These are phyloP conservation scores for Malassezia cuniculi DNA, from an alignment of 1,284 basidiomycete genomes.

Conservation along the genomic window DNA sequence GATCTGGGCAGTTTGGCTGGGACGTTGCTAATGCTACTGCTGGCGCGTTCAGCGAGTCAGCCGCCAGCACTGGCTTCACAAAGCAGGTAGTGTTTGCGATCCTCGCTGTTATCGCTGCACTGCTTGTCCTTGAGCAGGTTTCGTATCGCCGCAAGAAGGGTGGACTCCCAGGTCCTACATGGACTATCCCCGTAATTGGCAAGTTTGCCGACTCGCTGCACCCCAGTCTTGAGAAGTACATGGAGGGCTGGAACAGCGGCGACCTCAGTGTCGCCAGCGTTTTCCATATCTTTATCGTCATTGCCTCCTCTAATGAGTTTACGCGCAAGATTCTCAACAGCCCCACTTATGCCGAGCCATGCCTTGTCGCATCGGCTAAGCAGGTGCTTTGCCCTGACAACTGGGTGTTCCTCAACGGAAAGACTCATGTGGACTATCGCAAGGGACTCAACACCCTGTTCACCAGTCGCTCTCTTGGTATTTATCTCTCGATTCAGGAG, in stretches of 20 bases:
- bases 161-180: constrained; percentile 34
- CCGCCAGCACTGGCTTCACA: no score
- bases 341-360: constrained; percentile 52
- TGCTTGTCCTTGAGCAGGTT: constrained; percentile 18
- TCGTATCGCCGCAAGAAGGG: constrained; percentile 26
- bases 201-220: constrained; percentile 43
- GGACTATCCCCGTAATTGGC: constrained; percentile 44
- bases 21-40: no score
- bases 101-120: constrained; percentile 18
- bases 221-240: constrained; percentile 42
- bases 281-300: constrained; percentile 43
- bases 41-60: no score
- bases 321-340: constrained; percentile 44
- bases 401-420: constrained; percentile 96
- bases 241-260: constrained; percentile 43
- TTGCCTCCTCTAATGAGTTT: constrained; percentile 41
- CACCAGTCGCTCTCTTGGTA: constrained; percentile 59
- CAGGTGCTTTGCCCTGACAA: constrained; percentile 74
- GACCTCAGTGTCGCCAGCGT: constrained; percentile 43
- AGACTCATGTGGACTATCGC: constrained; percentile 84
- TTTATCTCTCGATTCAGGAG: constrained; percentile 81
- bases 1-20: no score
- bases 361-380: constrained; percentile 85
- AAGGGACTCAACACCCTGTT: constrained; percentile 81
- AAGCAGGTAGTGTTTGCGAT: constrained; percentile 25